Evolutionary conservation across 495 filamentous ascomycete species (phyloP), one percentile per base, ranked within the genome.

Genomic region (Xylaria telfairii): DNA sequence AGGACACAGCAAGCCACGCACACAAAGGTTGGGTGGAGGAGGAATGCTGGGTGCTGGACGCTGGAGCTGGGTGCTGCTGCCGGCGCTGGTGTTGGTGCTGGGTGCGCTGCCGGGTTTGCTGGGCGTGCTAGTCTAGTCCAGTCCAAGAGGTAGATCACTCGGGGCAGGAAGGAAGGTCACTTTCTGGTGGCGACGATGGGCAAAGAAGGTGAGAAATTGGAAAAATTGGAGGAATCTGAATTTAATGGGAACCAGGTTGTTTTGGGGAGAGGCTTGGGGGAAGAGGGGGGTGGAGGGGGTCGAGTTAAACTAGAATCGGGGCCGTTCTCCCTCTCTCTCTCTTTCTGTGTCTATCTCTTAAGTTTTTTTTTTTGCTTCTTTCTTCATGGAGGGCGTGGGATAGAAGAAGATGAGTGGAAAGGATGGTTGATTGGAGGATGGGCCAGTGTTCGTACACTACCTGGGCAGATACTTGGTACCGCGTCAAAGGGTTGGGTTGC

Each of bases 391-490:
- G 49, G 64, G 34, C 64, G 47, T 54, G 51, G 65, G 65, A 47
- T 60, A 49, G 67, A 61, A 61, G 67, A 68, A 12, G 67, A 61
- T 30, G 56, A 61, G 53, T 39, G 44, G 56, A 44, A 68, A 68
- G 66, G 56, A 61, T 61, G 56, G 42, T 68, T 61, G 44, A 68
- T 68, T 68, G 67, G 67, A 68, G 67, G 67, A 68, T 47, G 67
- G 54, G 54, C 32, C 7, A 26, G 51, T 54, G 26, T 54, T 54
- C 51, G 51, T 54, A 21, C 51, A 54, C 51, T 49, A 61, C n/a
- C n/a, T n/a, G n/a, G n/a, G n/a, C n/a, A n/a, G n/a, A n/a, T n/a
- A n/a, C 37, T 15, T 61, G 28, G 41, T 42, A 17, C 46, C n/a
- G 66, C 39, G 66, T 68, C 66, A 68, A 68, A 68, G 53, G 66